Evolutionary conservation across 164 flowering plant genomes (phyloP), one percentile per base, ranked within the genome.

Genomic region (Magnolia kwangsiensis): DNA sequence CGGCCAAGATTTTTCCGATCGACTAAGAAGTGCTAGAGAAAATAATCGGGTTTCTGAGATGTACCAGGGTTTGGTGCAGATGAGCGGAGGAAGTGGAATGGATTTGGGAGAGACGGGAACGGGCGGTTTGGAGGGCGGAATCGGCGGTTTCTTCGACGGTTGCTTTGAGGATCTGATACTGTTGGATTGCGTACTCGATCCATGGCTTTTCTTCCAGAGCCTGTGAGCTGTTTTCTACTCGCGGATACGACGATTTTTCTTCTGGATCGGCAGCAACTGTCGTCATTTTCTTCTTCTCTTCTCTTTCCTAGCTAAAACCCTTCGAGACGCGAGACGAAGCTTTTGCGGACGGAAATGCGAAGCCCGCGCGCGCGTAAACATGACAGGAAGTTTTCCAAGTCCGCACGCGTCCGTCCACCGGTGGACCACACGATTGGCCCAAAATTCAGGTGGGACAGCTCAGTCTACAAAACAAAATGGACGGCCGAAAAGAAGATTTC

Each of bases 171-270:
- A 87, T 58, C 76, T 75, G 80, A 61, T 91, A 93, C 76, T 91
- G 94, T 10, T 89, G 84, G 45, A 87, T 83, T 0, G 91, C 94
- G 82, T 88, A 82, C 10, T 93, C 93, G 76, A 88, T 79, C 97
- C 96, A 93, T 49, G 89, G 87, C 51, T 29, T 64, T 69, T 64
- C 72, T 67, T 81, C 74, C 49, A 77, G 72, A 71, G 76, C 69
- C 72, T 64, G 55, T 16, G 65, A 24, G 24, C 21, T 20, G 19
- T 50, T 64, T 50, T 75, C 77, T 51, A 11, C 75, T 8, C 5
- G 75, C 29, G 23, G 51, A 18, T 23, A 23, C 67, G 18, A n/a
- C 8, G 50, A 10, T 27, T 72, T 77, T 37, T 73, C 75, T 31
- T 73, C 76, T 50, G 80, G 51, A 37, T 75, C 77, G 29, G 59